phyloP scores from a whole-genome alignment of 345 rosid species.

The Citrus medica region DNA sequence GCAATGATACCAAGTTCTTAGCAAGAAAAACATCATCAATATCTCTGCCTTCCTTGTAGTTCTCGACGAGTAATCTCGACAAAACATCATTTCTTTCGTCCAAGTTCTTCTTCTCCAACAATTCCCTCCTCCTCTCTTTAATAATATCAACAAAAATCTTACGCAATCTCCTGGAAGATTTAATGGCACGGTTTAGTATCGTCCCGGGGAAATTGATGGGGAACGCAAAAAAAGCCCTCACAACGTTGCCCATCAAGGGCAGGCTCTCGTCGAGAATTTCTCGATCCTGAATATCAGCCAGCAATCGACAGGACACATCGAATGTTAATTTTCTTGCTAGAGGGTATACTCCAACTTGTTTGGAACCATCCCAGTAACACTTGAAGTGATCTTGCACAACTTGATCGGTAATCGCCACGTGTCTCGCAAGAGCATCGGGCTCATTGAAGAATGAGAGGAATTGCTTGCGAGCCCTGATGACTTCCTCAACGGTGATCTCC shows the following conservation, averaged over 20 bases:
- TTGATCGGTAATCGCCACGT: neutral
- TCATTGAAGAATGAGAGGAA: neutral
- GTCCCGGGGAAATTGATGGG: neutral
- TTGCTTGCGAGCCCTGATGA: neutral
- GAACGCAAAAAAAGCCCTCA: neutral
- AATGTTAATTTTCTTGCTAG: neutral
- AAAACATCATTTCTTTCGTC: neutral
- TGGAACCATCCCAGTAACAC: neutral
- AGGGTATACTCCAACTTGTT: neutral
- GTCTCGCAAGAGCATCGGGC: neutral
- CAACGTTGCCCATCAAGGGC: neutral
- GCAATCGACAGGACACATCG: neutral
- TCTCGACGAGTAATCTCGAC: constrained; percentile 4
- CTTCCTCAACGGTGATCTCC: neutral
- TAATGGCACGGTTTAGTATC: neutral
- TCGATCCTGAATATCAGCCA: neutral
- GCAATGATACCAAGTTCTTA: neutral
- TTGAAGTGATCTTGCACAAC: neutral
- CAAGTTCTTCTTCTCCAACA: neutral
- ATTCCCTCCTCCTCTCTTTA: constrained; percentile 1
- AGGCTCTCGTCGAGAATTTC: neutral
- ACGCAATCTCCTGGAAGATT: neutral
- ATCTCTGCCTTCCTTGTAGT: neutral
- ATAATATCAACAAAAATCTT: neutral
- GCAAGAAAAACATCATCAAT: neutral